Base-by-base conservation (phyloP, 129 eudicot genomes). In the Sambucus nigra region DNA sequence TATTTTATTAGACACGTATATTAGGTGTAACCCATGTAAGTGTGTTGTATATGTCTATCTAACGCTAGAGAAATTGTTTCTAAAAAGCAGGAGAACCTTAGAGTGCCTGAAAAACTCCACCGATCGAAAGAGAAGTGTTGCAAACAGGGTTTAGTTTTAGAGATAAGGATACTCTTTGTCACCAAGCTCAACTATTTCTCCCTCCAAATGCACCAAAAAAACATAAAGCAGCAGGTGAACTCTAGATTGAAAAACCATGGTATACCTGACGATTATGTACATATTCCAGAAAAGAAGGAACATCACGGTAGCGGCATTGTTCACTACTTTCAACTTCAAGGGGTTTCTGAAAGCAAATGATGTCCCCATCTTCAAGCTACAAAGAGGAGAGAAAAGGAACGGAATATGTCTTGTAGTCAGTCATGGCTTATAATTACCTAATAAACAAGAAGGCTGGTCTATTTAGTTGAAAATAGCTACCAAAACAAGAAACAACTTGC, bases 291-390 rank as follows among this genome's bases (percentile, higher is more conserved):
- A 79, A 89, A 49, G 95, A 69, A 15, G 98, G 88, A 55, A 89
- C 98, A 53, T 75, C 80, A 26, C 94, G 88, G 67, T 73, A 89
- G 44, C 86, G 83, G 68, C 56, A 76, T 59, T 71, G 65, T 51
- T 72, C 94, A 13, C 57, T 69, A 54, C 62, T 50, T 66, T 78
- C 79, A 61, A 7, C 41, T 31, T 31, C 61, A 62, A 59, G 73
- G 33, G 70, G 47, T 64, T 89, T 89, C 51, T 89, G 98, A 59
- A 78, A 85, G 79, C 95, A 89, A 42, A 89, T 66, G 23, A 89
- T 79, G 59, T 89, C 98, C 21, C 98, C 98, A 55, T 89, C 95
- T 81, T 89, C 95, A 62, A 89, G 77, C 95, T 89, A 72, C 21
- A 47, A 66, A 49, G 33, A 25, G 21, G 31, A 59, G 23, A 18